Evolutionary conservation across 495 filamentous ascomycete genomes (phyloP), one percentile per base, ranked within the genome.

Genomic region (Penicillium salamii): DNA sequence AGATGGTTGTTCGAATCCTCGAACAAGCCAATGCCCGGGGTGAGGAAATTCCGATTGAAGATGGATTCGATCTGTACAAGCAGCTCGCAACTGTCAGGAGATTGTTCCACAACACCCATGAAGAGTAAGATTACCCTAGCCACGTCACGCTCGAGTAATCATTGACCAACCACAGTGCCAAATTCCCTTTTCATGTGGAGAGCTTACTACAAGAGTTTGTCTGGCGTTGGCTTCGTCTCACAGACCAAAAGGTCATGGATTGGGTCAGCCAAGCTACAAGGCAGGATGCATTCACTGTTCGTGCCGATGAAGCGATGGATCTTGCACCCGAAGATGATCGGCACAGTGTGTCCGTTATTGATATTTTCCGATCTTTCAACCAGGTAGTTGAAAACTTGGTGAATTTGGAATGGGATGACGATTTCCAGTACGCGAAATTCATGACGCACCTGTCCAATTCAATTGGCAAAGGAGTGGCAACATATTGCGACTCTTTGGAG

Each of bases 361-460:
- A 99, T 69, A 88, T 96, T 29, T 97, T 97, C 66, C 83, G 87
- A 49, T 86, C 91, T 2, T 96, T 97, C 74, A 92, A 92, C 53
- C 85, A 96, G 69, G 86, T 85, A 3, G 79, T 92, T 31, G 89
- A 97, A 57, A 88, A 91, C 52, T 78, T 99, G 41, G 82, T 88
- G 19, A 71, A 88, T 49, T 78, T 99, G 17, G 82, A 90, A 21
- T 99, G 95, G 93, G 87, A 90, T 50, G 86, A 97, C 64, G 89
- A 96, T 54, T 75, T 95, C 14, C 91, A 96, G 50, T 86, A 95
- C 55, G 93, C 95, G 17, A 89, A 90, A 54, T 97, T 97, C 70
- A 97, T 96, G 91, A 99, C 95, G 12, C 81, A 89, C n/a, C 62
- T 97, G 14, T 84, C 91, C 12, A 97, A 93, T 59, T 84, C 86